These are phyloP conservation scores for Madurella mycetomatis DNA, from an alignment of 2,329 filamentous ascomycete species.

Conservation along the genomic window DNA sequence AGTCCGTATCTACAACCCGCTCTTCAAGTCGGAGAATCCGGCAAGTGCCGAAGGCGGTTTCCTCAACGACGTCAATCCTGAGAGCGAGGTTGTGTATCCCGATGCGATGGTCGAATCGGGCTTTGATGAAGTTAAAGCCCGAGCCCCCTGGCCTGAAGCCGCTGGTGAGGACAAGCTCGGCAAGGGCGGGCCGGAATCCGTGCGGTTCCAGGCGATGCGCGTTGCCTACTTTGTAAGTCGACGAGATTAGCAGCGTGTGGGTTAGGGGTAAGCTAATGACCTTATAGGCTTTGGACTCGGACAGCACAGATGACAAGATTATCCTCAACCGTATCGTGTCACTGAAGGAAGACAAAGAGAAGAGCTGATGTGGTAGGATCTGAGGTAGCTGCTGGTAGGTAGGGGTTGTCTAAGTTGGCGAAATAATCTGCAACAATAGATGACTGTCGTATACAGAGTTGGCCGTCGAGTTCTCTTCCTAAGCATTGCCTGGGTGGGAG, in stretches of 20 bases:
- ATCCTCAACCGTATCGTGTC: slow-evolving; percentile 90
- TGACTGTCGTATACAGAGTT: too few species aligned
- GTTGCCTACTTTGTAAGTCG: slow-evolving; percentile 72
- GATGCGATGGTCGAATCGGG: slow-evolving; percentile 79
- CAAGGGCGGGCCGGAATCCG: slow-evolving; percentile 63
- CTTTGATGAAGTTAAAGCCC: slow-evolving; percentile 67
- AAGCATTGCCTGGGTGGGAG: too few species aligned
- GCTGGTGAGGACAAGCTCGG: slow-evolving; percentile 61
- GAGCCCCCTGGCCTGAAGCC: slow-evolving; percentile 78
- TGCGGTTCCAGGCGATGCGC: slow-evolving; percentile 87
- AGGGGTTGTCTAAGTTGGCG: neutral
- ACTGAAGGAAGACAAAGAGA: slow-evolving; percentile 80
- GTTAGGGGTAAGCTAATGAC: neutral
- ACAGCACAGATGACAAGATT: slow-evolving; percentile 73
- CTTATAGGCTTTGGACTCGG: slow-evolving; percentile 63
- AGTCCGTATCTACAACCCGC: slow-evolving; percentile 71
- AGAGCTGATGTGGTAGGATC: slow-evolving; percentile 35
- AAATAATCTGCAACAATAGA: neutral
- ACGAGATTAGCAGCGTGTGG: neutral
- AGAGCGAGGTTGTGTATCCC: slow-evolving; percentile 75
- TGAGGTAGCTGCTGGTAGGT: too few species aligned
- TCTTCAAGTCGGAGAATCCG: slow-evolving; percentile 86
- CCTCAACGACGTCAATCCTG: slow-evolving; percentile 75
- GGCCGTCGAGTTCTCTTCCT: too few species aligned
- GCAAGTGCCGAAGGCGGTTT: slow-evolving; percentile 74